phyloP scores from a whole-genome alignment of 768 basidiomycete species.

The Hebeloma cylindrosporum region DNA sequence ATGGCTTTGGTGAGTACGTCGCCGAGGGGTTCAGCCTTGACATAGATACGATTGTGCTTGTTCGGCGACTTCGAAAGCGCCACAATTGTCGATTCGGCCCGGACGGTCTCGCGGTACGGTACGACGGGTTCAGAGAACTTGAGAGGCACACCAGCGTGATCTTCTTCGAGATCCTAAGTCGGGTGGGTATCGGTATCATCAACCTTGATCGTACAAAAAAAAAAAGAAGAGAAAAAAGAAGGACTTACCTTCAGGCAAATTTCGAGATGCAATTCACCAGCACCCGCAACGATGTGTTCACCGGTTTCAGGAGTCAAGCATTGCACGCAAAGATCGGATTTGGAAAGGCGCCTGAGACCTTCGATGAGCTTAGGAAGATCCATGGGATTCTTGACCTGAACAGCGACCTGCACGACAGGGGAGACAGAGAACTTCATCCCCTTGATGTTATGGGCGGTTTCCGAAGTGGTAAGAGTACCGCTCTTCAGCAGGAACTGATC shows the following conservation, averaged over 20 bases:
- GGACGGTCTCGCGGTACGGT: slow-evolving; percentile 96
- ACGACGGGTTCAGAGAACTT: slow-evolving; percentile 98
- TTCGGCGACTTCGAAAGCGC: slow-evolving; percentile 99
- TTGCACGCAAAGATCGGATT: slow-evolving; percentile 99
- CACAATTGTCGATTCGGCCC: slow-evolving; percentile 90
- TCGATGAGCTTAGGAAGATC: slow-evolving; percentile 99
- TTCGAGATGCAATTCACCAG: slow-evolving; percentile 98
- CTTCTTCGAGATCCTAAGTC: slow-evolving; percentile 94
- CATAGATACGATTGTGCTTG: slow-evolving; percentile 99
- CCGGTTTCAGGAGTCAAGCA: slow-evolving; percentile 89
- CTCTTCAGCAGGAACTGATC: slow-evolving; percentile 99
- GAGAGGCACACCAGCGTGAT: slow-evolving; percentile 98
- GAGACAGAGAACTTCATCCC: slow-evolving; percentile 99
- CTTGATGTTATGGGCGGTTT: slow-evolving; percentile 99
- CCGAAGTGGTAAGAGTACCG: slow-evolving; percentile 95
- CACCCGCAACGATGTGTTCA: slow-evolving; percentile 99
- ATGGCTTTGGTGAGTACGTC: slow-evolving; percentile 95
- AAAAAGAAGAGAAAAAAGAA: slow-evolving; percentile 11
- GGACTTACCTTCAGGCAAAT: slow-evolving; percentile 99
- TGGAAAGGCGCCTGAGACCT: slow-evolving; percentile 99
- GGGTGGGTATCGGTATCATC: slow-evolving; percentile 6
- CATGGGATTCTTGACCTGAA: slow-evolving; percentile 99
- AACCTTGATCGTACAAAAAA: not conserved
- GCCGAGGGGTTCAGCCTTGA: slow-evolving; percentile 89
- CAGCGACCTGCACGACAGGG: slow-evolving; percentile 97